Conservation (phyloP, 495 filamentous ascomycete genomes). For the Neurospora sp. region DNA sequence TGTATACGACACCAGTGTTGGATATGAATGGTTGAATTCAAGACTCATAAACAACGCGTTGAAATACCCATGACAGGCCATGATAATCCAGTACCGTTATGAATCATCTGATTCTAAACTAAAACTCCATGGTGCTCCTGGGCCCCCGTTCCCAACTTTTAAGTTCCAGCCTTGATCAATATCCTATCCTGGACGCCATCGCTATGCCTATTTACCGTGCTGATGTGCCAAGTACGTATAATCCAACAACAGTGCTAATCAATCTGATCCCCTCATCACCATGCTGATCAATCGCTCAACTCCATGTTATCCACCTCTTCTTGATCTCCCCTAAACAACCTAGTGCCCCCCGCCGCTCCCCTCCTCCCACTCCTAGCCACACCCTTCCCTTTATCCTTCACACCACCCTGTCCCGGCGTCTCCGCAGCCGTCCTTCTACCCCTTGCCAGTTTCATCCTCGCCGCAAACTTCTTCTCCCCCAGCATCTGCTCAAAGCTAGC, state of each 20-base stretch:
- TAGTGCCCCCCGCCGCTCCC: background rate
- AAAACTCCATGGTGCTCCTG: background rate
- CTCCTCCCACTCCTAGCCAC: slow-evolving; percentile 5
- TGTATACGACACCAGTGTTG: background rate
- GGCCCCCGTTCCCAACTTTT: background rate
- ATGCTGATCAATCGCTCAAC: slow-evolving; percentile 16
- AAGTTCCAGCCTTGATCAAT: background rate
- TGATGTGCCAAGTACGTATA: background rate
- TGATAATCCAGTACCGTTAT: background rate
- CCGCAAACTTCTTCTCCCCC: slow-evolving; percentile 16
- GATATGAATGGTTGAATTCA: background rate
- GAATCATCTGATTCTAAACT: background rate
- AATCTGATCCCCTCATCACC: background rate
- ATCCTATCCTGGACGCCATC: background rate
- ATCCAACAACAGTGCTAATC: background rate
- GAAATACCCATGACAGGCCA: background rate
- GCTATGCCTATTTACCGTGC: background rate
- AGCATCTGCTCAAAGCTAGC: slow-evolving; percentile 24
- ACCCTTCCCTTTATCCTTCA: slow-evolving; percentile 15
- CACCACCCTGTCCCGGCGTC: slow-evolving; percentile 4
- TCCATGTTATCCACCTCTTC: slow-evolving; percentile 12
- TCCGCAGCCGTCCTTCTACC: slow-evolving; percentile 1
- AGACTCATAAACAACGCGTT: background rate
- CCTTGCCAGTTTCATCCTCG: slow-evolving; percentile 13
- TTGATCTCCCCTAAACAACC: background rate